Evolutionary conservation across 768 basidiomycete species (phyloP).

Genomic region (Leccinum uliginosum): DNA sequence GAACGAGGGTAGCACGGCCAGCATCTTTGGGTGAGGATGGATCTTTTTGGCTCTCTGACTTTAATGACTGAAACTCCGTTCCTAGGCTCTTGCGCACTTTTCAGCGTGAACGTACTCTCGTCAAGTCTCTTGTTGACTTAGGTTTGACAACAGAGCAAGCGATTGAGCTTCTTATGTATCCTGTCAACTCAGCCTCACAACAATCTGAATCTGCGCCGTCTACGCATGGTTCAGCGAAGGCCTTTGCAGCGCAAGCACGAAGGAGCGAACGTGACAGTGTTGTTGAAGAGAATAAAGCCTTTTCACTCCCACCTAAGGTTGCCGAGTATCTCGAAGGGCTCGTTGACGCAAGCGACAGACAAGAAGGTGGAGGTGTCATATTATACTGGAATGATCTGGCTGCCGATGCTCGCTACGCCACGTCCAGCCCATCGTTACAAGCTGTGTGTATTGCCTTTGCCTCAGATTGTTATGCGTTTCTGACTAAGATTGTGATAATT

Average conservation of each 20-base stretch:
- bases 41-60: not conserved
- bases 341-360: constrained; percentile 88
- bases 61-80: constrained; percentile 3
- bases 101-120: constrained; percentile 63
- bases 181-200: constrained; percentile 50
- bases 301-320: constrained; percentile 59
- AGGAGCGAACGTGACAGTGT: constrained; percentile 32
- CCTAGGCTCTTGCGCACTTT: constrained; percentile 62
- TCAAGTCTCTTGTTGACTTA: constrained; percentile 54
- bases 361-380: constrained; percentile 70
- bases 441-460: constrained; percentile 34
- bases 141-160: constrained; percentile 65
- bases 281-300: constrained; percentile 66
- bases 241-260: constrained; percentile 1
- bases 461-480: not conserved
- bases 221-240: constrained; percentile 10
- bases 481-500: constrained; percentile 1
- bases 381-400: constrained; percentile 91
- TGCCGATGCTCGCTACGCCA: constrained; percentile 64
- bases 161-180: constrained; percentile 68
- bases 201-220: constrained; percentile 25
- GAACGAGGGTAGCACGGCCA: constrained; percentile 57
- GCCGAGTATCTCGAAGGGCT: constrained; percentile 51
- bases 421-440: constrained; percentile 48
- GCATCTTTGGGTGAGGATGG: constrained; percentile 48